Base-by-base conservation (phyloP, 805 yeast genomes). In the Kregervanrija delftensis region DNA sequence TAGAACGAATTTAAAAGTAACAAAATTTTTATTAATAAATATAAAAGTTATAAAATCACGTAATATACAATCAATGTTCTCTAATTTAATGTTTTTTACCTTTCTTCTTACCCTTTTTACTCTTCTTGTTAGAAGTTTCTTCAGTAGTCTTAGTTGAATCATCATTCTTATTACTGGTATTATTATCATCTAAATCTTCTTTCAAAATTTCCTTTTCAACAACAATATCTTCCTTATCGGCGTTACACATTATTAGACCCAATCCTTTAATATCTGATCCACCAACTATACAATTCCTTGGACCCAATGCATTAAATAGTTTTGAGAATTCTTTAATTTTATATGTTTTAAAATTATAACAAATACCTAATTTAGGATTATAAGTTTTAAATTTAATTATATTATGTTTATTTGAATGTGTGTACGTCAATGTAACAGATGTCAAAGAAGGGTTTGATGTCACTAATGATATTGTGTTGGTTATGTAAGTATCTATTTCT, bases 241-340 rank as follows among this genome's bases (percentile, higher is more conserved):
- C 50, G 42, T 60, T 57, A 11, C 54, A 44, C 52, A 60, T 48
- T 15, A 56, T 40, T 39, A 59, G 45, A 17, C 58, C 47, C 22
- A 58, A 45, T 3, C 65, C 65, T 13, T 56, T 55, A 17, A 59
- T 41, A 41, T 59, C 60, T n/a, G 52, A 40, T 11, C 50, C 45
- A 2, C 47, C 38, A 11, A 50, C 37, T 38, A 35, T 43, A 41
- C 81, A 53, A 12, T 65, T 83, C 43, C 72, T 67, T 5, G 89
- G 89, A 0, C 95, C 95, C 40, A 88, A 57, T 6, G 86, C 83
- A 40, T 86, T 76, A 59, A 86, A 65, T 16, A 88, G 58, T 52
- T 90, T 74, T 17, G 86, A 79, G 38, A 89, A 74, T 60, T 88
- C 95, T 59, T 87, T 86, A 40, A 73, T 64, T 51, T 82, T 81